Percentiles rank a stretch among this genome's conserved stretches.
These are phyloP conservation scores for Cladophialophora exuberans DNA, from an alignment of 2,329 filamentous ascomycete genomes.

Conservation along the genomic window DNA sequence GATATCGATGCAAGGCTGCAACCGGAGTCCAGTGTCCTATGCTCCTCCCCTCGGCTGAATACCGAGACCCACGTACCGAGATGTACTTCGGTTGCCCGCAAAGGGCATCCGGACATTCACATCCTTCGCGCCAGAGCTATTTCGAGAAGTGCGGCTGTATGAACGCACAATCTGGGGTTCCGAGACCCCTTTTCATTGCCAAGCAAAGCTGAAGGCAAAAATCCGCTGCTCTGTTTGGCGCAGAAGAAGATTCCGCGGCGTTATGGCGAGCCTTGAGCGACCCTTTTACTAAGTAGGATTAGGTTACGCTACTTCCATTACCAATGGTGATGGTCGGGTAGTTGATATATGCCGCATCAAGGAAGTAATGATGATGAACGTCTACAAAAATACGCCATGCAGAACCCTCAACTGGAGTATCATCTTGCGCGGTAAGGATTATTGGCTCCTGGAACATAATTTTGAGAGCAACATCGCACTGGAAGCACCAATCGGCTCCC, in stretches of 20 bases:
- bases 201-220: background rate
- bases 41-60: background rate
- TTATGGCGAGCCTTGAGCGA: background rate
- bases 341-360: background rate
- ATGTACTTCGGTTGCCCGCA: slow-evolving; percentile 5
- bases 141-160: background rate
- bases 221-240: background rate
- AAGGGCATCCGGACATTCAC: background rate
- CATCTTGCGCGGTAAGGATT: slow-evolving; percentile 9
- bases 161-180: background rate
- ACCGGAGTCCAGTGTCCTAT: background rate
- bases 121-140: background rate
- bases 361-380: background rate
- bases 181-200: background rate
- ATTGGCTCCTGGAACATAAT: background rate
- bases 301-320: no score
- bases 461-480: background rate
- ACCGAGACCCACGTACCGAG: background rate
- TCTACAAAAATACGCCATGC: background rate
- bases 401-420: background rate
- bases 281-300: no score
- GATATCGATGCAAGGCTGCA: background rate
- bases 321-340: background rate
- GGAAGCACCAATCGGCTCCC: no score
- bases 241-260: background rate